Evolutionary conservation across 202 grass and related monocot genomes (phyloP).

Genomic region (Saccharum hybrid): DNA sequence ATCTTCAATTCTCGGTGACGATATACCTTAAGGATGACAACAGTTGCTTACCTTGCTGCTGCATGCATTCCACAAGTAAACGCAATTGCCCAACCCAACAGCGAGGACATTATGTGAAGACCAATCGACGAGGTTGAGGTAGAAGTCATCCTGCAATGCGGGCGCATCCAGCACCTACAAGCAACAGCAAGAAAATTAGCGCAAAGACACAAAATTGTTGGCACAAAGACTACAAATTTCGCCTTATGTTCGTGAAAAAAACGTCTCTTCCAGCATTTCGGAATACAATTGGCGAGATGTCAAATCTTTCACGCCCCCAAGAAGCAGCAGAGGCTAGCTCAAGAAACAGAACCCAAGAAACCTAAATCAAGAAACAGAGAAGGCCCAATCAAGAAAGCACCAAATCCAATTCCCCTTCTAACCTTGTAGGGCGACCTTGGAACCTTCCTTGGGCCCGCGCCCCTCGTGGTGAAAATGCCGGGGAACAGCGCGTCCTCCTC

Average conservation of each 20-base stretch:
- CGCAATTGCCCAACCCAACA: constrained; percentile 88
- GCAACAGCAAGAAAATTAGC: constrained; percentile 13
- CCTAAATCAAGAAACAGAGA: constrained; percentile 31
- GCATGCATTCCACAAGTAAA: constrained; percentile 98
- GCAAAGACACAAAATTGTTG: not conserved
- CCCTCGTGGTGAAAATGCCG: constrained; percentile 48
- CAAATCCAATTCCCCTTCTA: not conserved
- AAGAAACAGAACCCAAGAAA: constrained; percentile 9
- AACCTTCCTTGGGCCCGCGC: constrained; percentile 72
- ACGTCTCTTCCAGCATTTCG: not conserved
- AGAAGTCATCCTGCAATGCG: constrained; percentile 97
- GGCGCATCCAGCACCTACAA: constrained; percentile 93
- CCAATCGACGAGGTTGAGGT: constrained; percentile 98
- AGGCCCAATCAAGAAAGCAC: constrained; percentile 28
- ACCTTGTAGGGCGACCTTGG: constrained; percentile 86
- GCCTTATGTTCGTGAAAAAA: not conserved
- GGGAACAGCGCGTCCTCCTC: constrained; percentile 70
- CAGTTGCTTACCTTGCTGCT: constrained; percentile 76
- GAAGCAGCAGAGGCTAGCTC: not conserved
- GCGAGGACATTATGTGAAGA: constrained; percentile 90
- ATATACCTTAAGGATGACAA: not conserved
- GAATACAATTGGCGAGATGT: not conserved
- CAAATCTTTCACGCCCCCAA: not conserved
- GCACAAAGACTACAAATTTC: not conserved
- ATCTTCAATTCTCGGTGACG: not conserved